Base-by-base conservation (phyloP, 805 yeast species). In the Cyberlindnera misumaiensis region DNA sequence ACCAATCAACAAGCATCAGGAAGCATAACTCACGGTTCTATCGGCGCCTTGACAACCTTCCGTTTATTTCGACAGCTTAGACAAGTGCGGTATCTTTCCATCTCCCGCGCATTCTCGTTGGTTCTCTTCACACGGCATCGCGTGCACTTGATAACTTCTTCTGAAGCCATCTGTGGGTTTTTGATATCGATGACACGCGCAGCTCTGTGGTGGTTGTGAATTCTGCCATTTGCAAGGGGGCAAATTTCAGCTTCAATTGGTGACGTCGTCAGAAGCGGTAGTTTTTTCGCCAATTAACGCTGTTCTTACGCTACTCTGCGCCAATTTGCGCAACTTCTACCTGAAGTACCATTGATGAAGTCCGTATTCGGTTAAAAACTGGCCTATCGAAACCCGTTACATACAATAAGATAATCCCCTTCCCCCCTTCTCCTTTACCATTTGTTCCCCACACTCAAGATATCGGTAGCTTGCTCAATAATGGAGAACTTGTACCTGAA, bases 401-500 rank as follows among this genome's bases (percentile, higher is more conserved):
- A 25, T 25, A 11, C 27, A 10, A 25, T 25, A 25, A 10, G 27
- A 28, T 9, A 12, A 28, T n/a, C n/a, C n/a, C n/a, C n/a, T n/a
- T n/a, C n/a, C n/a, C 9, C 30, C n/a, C n/a, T n/a, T n/a, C n/a
- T n/a, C 8, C 24, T 20, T 43, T 36, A 77, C 83, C 83, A 77
- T 44, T 71, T 75, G 12, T 75, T 72, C 4, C 80, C 80, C 18
- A 77, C 61, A 30, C 65, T 62, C 36, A 76, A 56, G 4, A 68
- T 66, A 46, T 73, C 80, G 5, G 68, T 67, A 10, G 77, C 71
- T 45, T 70, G 65, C 36, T 72, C 80, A 35, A 77, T 75, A 31
- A 62, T 70, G 32, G 62, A 63, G 55, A 76, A 76, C 40, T 64
- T 60, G 3, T 77, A 72, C 34, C 63, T 58, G 41, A 67, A 51